Evolutionary conservation across 352 stramenopile genomes (phyloP).

Genomic region (Phytophthora sansomeana): DNA sequence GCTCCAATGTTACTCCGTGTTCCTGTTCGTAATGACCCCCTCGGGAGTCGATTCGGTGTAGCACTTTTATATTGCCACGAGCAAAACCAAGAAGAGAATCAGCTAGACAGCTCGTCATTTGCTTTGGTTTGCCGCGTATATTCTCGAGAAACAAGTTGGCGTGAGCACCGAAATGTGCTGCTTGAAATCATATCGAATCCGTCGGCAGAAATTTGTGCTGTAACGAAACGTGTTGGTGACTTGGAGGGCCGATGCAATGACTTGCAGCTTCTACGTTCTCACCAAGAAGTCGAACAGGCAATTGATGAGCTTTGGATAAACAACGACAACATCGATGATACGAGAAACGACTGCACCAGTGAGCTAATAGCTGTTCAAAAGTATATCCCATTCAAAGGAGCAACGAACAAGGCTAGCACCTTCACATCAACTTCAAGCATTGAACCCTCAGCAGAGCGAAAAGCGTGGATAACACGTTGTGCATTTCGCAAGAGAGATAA

Average conservation of each 20-base stretch:
- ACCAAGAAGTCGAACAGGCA: conserved; percentile 26
- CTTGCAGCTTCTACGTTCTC: conserved; percentile 18
- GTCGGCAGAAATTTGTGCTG: conserved; percentile 30
- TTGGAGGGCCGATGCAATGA: conserved; percentile 32
- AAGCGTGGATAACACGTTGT: conserved; percentile 64
- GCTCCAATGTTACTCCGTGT: conserved; percentile 39
- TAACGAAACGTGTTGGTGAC: conserved; percentile 27
- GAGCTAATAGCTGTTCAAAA: conserved; percentile 49
- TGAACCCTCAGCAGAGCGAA: conserved; percentile 10
- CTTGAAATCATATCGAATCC: conserved; percentile 30
- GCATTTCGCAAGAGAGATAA: conserved; percentile 65
- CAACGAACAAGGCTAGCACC: conserved; percentile 5
- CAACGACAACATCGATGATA: neutral
- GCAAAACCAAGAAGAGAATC: conserved; percentile 27
- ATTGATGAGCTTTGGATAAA: conserved; percentile 29
- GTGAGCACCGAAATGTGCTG: conserved; percentile 18
- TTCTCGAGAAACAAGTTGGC: conserved; percentile 14
- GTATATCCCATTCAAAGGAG: conserved; percentile 56
- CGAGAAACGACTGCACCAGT: neutral
- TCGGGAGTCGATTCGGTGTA: conserved; percentile 11
- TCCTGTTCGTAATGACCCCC: neutral
- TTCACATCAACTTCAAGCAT: neutral
- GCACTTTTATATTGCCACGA: conserved; percentile 35
- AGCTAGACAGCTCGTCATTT: conserved; percentile 6
- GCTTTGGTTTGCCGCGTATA: conserved; percentile 31